A percentile compares a stretch with the other conserved stretches of the same genome.
Conservation (phyloP, 2,329 filamentous ascomycete genomes). For the Apiospora phragmitis region DNA sequence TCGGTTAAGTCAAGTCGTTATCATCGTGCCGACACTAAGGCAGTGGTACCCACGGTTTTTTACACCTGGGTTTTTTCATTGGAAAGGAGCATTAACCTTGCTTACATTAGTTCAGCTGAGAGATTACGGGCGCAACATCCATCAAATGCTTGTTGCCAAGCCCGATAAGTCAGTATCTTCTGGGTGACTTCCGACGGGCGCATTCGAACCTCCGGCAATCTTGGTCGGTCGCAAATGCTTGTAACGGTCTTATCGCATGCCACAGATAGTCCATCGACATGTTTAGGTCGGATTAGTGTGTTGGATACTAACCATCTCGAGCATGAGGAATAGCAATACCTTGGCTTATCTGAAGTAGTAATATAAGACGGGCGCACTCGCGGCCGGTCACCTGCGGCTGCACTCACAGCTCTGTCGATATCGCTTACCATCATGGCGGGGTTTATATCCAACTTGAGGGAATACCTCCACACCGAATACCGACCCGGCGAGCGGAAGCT, state of each 20-base stretch:
- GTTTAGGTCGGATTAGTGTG: neutral
- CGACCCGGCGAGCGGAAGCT: constrained; percentile 42
- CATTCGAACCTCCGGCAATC: neutral
- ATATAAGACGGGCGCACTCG: neutral
- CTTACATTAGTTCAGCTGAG: neutral
- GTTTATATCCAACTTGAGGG: neutral
- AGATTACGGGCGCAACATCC: neutral
- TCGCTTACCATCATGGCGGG: constrained; percentile 2
- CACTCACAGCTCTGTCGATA: neutral
- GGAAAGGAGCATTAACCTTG: neutral
- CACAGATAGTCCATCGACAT: neutral
- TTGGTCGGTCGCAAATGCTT: neutral
- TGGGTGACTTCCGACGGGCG: neutral
- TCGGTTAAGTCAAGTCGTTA: neutral
- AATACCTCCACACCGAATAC: constrained; percentile 24
- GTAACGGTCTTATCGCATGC: neutral
- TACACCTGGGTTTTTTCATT: neutral
- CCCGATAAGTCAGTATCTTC: neutral
- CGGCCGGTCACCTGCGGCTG: neutral
- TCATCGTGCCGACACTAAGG: neutral
- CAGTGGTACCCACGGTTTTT: neutral
- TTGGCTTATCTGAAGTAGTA: neutral
- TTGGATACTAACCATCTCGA: neutral
- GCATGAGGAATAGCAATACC: neutral
- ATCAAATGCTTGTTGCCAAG: neutral